A percentile compares a stretch with the other conserved stretches of the same genome.
phyloP scores from a whole-genome alignment of 2,329 filamentous ascomycete species.

The Neopestalotiopsis rosae region DNA sequence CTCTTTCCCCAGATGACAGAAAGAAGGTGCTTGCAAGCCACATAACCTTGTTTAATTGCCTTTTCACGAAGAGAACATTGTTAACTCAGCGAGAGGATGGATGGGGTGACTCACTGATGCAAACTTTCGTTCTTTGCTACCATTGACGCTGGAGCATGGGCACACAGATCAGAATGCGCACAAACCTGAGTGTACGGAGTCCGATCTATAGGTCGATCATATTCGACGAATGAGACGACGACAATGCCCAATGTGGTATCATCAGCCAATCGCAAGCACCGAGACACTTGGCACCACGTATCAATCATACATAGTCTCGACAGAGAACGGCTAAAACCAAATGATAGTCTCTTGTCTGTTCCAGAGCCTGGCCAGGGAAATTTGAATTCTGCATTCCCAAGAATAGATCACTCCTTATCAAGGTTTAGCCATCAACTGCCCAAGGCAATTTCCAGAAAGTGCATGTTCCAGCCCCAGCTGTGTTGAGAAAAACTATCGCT shows the following conservation, averaged over 20 bases:
- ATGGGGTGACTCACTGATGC: not conserved
- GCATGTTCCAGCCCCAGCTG: too few species aligned
- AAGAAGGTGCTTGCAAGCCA: not conserved
- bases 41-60: not conserved
- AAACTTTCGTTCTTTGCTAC: not conserved
- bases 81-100: not conserved
- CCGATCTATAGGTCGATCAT: not conserved
- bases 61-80: not conserved
- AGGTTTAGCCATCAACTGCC: too few species aligned
- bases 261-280: constrained; percentile 7
- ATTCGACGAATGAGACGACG: constrained; percentile 12
- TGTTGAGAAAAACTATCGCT: too few species aligned
- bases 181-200: not conserved
- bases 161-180: not conserved
- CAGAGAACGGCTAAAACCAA: not conserved
- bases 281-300: not conserved
- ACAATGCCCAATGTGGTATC: constrained; percentile 15
- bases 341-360: not conserved
- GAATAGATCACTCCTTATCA: not conserved
- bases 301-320: not conserved
- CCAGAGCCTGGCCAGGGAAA: not conserved
- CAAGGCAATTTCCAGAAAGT: too few species aligned
- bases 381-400: not conserved
- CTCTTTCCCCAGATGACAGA: not conserved
- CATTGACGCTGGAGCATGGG: not conserved